Conservation (phyloP, 306 rosid genomes). For the Vigna reflexopilosa region DNA sequence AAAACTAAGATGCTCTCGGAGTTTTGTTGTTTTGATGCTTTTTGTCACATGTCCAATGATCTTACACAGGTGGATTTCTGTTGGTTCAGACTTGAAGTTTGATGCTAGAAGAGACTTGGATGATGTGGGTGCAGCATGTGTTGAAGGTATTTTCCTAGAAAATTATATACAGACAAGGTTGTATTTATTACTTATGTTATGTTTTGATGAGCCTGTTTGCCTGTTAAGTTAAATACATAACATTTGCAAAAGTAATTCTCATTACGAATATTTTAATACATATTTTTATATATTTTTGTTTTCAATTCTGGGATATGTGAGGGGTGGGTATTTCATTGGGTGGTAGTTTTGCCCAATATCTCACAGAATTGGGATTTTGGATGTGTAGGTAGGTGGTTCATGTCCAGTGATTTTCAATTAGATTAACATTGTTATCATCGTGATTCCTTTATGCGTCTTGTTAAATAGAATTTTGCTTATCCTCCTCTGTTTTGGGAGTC, state of each 20-base stretch:
- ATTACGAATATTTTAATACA: neutral
- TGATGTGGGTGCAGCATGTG: slow-evolving; percentile 80
- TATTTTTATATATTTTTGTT: neutral
- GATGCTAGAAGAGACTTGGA: slow-evolving; percentile 98
- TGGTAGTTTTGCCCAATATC: slow-evolving; percentile 21
- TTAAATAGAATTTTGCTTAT: neutral
- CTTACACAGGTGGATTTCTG: slow-evolving; percentile 96
- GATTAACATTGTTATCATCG: neutral
- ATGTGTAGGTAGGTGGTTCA: slow-evolving; percentile 19
- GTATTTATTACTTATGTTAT: neutral
- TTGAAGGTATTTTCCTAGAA: slow-evolving; percentile 64
- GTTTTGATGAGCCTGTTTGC: slow-evolving; percentile 8
- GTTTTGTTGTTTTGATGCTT: slow-evolving; percentile 48
- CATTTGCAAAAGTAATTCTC: slow-evolving; percentile 1
- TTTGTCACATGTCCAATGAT: slow-evolving; percentile 47
- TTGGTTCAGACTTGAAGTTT: slow-evolving; percentile 99
- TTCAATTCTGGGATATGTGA: slow-evolving; percentile 9
- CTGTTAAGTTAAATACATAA: neutral
- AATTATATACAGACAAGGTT: slow-evolving; percentile 27
- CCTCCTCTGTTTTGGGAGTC: no score
- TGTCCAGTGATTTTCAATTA: slow-evolving; percentile 28
- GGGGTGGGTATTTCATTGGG: neutral
- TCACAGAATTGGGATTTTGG: slow-evolving; percentile 10
- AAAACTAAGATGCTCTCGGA: slow-evolving; percentile 24
- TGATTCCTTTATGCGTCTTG: slow-evolving; percentile 20